Evolutionary conservation across 2,329 filamentous ascomycete genomes (phyloP).

Genomic region (Triangularia setosa): DNA sequence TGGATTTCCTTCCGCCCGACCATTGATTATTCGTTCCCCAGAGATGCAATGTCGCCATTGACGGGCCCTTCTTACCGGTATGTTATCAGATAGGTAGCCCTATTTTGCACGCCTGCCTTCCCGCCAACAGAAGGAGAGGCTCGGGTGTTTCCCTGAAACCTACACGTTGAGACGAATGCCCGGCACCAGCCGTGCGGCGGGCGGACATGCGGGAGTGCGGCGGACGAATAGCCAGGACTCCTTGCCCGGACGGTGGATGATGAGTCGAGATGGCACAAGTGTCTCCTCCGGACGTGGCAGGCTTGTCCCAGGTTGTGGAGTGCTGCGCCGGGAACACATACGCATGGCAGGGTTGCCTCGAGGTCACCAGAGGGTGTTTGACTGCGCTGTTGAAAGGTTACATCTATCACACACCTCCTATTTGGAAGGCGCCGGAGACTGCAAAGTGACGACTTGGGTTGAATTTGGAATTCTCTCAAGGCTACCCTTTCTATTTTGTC

Average conservation of each 20-base stretch:
- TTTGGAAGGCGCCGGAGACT: background rate
- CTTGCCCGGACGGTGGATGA: background rate
- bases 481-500: background rate
- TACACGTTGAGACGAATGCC: background rate
- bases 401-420: conserved; percentile 1
- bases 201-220: background rate
- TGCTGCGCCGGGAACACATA: background rate
- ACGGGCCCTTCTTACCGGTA: background rate
- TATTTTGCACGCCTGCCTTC: background rate
- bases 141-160: background rate
- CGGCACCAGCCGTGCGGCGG: background rate
- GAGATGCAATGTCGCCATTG: background rate
- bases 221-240: background rate
- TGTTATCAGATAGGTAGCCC: background rate
- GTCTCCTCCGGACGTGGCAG: background rate
- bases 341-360: conserved; percentile 2
- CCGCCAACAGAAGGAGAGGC: background rate
- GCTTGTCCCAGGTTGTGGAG: background rate
- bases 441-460: background rate
- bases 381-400: background rate
- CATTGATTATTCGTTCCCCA: conserved; percentile 4
- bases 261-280: background rate
- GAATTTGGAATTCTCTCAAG: conserved; percentile 6
- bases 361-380: background rate
- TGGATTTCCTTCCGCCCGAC: conserved; percentile 24